Evolutionary conservation across 1,139 yeast genomes (phyloP), one percentile per base, ranked within the genome.

Genomic region (Nakaseomyces sp.): DNA sequence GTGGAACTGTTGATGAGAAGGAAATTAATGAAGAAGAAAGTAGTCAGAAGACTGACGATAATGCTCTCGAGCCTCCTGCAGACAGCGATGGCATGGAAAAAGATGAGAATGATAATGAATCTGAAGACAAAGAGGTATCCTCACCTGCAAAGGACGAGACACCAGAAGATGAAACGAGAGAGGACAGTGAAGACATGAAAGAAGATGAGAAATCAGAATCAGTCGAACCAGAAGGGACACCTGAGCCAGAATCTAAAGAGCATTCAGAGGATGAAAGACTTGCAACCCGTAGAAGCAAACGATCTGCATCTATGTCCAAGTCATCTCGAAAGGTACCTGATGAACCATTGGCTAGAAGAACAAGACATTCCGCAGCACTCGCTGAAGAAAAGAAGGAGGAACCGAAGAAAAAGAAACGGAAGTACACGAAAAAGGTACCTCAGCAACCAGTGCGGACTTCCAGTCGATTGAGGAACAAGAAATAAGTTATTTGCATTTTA

Each of bases 401-500:
- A 15, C 55, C 53, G 13, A 53, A 47, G 43, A 48, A 57, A 43
- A 50, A 50, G 45, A 59, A 53, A 46, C 45, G 52, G 26, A 47
- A 40, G 38, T 25, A 40, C 32, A 42, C 20, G 40, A 45, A 29
- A 43, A 42, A 40, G 19, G 40, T 9, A 38, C 32, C 37, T 38
- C 39, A 35, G 41, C 48, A 40, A 18, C 45, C 37, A 15, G 44
- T 47, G 4, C 47, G 63, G 36, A 54, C 56, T 7, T 57, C 63
- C 3, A 54, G 57, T 22, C 50, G 64, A 40, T 46, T 59, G 22
- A 52, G 63, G 43, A 57, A 54, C 44, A 48, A 52, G 37, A 58
- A 54, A 42, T 57, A 49, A 44, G 28, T 30, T 5, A 5, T 13
- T 13, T 15, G 6, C 18, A 15, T 30, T 7, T 30, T 28, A 10